Base-by-base conservation (phyloP, 2,329 filamentous ascomycete species). In the Fusarium liriodendri region DNA sequence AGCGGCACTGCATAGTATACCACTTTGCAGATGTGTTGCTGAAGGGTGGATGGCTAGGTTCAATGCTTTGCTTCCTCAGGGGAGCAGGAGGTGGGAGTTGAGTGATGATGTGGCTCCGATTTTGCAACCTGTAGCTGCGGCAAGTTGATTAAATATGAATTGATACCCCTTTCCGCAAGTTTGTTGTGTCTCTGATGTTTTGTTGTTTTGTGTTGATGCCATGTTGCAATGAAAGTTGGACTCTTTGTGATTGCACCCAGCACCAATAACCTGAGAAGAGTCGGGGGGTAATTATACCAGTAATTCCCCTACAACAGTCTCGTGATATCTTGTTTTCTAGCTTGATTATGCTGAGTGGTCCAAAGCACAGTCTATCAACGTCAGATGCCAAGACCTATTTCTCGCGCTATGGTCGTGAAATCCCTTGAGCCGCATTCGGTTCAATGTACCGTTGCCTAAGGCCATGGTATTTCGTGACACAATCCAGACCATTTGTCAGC, bases 1-100 rank as follows among this genome's bases (percentile, higher is more conserved):
- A 0, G 72, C 77, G 1, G 75, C 78, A 0, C 50, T 83, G n/a
- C 74, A 80, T 5, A 76, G 78, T 2, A 78, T 82, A 11, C 73
- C 77, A 6, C 45, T 84, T 1, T 83, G 82, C 47, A 70, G 70
- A 22, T 83, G 81, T 65, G 78, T 79, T 2, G 61, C 60, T 0
- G 70, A 72, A 13, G 74, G 76, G 0, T 80, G 79, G 79, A 76
- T 79, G 75, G 68, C 70, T 8, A 71, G 78, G 2, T 80, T 78
- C 2, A 70, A 72, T 9, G 69, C 71, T 0, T 57, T 72, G 20
- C 60, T 80, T 20, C 71, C 72, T 2, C 66, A 67, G 35, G 77
- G 76, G 3, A 67, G 20, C 3, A 67, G 72, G 3, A 64, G 58
- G 14, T 80, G 78, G 78, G 76, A 73, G 8, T 10, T 78, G 11